These are phyloP conservation scores for Casaregolazyma lundiana DNA, from an alignment of 1,139 yeast genomes.

Conservation along the genomic window DNA sequence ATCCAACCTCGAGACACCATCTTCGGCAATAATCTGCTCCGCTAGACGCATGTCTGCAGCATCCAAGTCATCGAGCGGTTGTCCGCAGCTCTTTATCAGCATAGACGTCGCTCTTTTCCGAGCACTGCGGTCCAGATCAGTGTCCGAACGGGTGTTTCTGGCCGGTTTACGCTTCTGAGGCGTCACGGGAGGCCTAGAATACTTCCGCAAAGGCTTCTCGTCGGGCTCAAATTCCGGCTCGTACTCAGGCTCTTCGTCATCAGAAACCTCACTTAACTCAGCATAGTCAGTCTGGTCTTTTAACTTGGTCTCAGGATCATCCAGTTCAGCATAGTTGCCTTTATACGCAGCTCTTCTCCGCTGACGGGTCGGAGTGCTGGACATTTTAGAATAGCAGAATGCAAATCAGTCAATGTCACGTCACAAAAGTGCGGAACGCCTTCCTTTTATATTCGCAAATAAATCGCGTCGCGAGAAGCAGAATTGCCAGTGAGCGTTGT, in stretches of 20 bases:
- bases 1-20: slow-evolving; percentile 10
- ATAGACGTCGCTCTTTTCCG: slow-evolving; percentile 43
- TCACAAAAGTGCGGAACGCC: too few relatives aligned
- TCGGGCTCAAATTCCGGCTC: slow-evolving; percentile 13
- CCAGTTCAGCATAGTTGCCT: slow-evolving; percentile 18
- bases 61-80: slow-evolving; percentile 34
- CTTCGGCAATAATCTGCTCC: slow-evolving; percentile 39
- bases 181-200: slow-evolving; percentile 7
- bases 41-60: slow-evolving; percentile 47
- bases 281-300: slow-evolving; percentile 11
- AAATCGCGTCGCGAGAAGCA: not conserved
- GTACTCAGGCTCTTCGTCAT: not conserved
- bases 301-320: slow-evolving; percentile 4
- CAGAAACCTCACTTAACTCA: not conserved
- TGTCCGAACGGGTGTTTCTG: slow-evolving; percentile 10
- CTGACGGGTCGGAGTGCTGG: slow-evolving; percentile 11
- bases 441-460: too few relatives aligned
- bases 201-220: not conserved
- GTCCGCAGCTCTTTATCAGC: slow-evolving; percentile 31
- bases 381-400: not conserved
- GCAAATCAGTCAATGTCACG: not conserved
- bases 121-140: slow-evolving; percentile 48
- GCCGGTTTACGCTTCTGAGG: slow-evolving; percentile 15
- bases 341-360: slow-evolving; percentile 18
- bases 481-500: not conserved